phyloP scores from a whole-genome alignment of 805 yeast species.

The Candida ulmi region DNA sequence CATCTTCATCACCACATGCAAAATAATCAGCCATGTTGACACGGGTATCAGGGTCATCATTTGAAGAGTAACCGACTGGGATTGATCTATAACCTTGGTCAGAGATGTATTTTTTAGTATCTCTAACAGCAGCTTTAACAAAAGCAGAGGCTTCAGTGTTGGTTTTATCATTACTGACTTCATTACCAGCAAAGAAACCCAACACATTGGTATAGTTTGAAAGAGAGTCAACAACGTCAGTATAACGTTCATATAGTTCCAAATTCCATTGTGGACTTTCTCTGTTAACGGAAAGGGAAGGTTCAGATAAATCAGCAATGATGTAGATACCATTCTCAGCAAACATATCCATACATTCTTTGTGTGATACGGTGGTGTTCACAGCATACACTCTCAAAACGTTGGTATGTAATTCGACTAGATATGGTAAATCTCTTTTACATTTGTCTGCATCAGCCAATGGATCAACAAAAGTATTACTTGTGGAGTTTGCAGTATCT shows the following conservation, averaged over 20 bases:
- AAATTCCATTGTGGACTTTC: constrained; percentile 56
- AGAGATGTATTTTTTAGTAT: constrained; percentile 61
- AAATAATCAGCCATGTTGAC: constrained; percentile 67
- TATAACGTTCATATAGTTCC: constrained; percentile 61
- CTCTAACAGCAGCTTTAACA: constrained; percentile 81
- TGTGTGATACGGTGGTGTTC: constrained; percentile 57
- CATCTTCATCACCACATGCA: constrained; percentile 63
- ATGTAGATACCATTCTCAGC: constrained; percentile 75
- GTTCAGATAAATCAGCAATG: constrained; percentile 74
- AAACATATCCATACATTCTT: constrained; percentile 59
- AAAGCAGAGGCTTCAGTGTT: constrained; percentile 75
- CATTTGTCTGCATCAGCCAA: constrained; percentile 58
- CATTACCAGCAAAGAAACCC: constrained; percentile 86
- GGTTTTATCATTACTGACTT: constrained; percentile 61
- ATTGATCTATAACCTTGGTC: constrained; percentile 57
- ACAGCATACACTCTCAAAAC: constrained; percentile 74
- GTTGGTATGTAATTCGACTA: constrained; percentile 57
- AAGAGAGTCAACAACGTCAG: constrained; percentile 61
- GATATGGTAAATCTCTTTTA: constrained; percentile 69
- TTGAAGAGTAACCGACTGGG: constrained; percentile 81
- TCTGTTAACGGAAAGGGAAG: constrained; percentile 58
- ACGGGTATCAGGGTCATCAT: constrained; percentile 67
- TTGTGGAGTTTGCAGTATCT: constrained; percentile 47
- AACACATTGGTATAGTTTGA: constrained; percentile 64
- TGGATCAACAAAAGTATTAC: constrained; percentile 57